Percentiles rank a stretch among this genome's conserved stretches.
Conservation (phyloP, 2,329 filamentous ascomycete genomes). For the Ramularia endophylla region DNA sequence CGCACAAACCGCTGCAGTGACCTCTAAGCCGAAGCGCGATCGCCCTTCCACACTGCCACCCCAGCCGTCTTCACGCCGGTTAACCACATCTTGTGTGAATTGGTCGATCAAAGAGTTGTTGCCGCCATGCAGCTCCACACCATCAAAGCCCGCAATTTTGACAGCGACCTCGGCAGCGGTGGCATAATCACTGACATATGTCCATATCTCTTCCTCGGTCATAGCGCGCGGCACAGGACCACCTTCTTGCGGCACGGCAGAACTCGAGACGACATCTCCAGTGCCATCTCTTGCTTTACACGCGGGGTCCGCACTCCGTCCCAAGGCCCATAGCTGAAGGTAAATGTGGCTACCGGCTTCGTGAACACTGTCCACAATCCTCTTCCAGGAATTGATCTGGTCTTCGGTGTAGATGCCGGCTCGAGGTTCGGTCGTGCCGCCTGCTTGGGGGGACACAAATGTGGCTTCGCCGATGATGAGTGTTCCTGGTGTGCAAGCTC, state of each 20-base stretch:
- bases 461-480: slow-evolving; percentile 32
- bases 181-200: slow-evolving; percentile 35
- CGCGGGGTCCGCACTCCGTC: slow-evolving; percentile 39
- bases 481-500: slow-evolving; percentile 28
- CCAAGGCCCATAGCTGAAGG: slow-evolving; percentile 43
- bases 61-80: slow-evolving; percentile 48
- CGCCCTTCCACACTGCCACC: slow-evolving; percentile 47
- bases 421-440: slow-evolving; percentile 21
- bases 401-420: slow-evolving; percentile 28
- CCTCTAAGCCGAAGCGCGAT: slow-evolving; percentile 47
- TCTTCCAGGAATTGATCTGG: slow-evolving; percentile 47
- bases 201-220: slow-evolving; percentile 31
- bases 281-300: slow-evolving; percentile 21
- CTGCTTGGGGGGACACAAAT: slow-evolving; percentile 28
- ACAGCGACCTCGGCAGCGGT: slow-evolving; percentile 41
- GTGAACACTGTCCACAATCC: slow-evolving; percentile 47
- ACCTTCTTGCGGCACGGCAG: slow-evolving; percentile 31
- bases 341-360: slow-evolving; percentile 46
- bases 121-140: slow-evolving; percentile 48
- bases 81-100: slow-evolving; percentile 56
- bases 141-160: slow-evolving; percentile 52
- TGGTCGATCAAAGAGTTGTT: slow-evolving; percentile 56
- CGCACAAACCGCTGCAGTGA: slow-evolving; percentile 45
- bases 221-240: slow-evolving; percentile 31
- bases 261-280: slow-evolving; percentile 29